A percentile compares a stretch with the other conserved stretches of the same genome.
These are phyloP conservation scores for Diutina ranongensis DNA, from an alignment of 1,139 yeast genomes.

Conservation along the genomic window DNA sequence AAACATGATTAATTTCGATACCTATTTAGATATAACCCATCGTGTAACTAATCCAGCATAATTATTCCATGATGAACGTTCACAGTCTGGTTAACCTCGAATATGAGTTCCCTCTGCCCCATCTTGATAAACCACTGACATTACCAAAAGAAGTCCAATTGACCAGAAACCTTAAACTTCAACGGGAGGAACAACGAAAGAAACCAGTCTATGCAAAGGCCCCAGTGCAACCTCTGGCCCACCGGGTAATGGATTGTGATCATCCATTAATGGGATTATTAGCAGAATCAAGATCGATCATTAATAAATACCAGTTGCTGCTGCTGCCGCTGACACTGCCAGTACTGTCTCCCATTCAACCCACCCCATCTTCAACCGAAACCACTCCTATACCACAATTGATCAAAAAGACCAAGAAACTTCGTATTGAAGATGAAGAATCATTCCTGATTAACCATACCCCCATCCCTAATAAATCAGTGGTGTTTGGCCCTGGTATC, in stretches of 20 bases:
- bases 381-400: background rate
- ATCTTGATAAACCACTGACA: slow-evolving; percentile 2
- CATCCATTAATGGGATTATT: slow-evolving; percentile 24
- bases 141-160: slow-evolving; percentile 3
- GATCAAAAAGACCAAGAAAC: background rate
- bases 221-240: slow-evolving; percentile 10
- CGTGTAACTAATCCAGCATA: too few species aligned
- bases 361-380: too few species aligned
- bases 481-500: slow-evolving; percentile 20
- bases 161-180: slow-evolving; percentile 15
- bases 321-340: background rate
- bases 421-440: background rate
- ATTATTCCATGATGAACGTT: background rate
- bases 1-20: too few species aligned
- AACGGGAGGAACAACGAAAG: slow-evolving; percentile 12
- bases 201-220: slow-evolving; percentile 9
- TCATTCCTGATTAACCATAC: slow-evolving; percentile 12
- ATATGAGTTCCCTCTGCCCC: slow-evolving; percentile 1
- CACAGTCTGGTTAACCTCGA: background rate
- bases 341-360: background rate
- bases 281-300: slow-evolving; percentile 13
- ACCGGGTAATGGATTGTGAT: slow-evolving; percentile 7
- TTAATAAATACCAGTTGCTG: slow-evolving; percentile 11
- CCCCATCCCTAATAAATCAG: slow-evolving; percentile 22
- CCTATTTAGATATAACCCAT: too few species aligned